Conservation (phyloP, 176 grass and related monocot genomes). For the Ensete glaucum region DNA sequence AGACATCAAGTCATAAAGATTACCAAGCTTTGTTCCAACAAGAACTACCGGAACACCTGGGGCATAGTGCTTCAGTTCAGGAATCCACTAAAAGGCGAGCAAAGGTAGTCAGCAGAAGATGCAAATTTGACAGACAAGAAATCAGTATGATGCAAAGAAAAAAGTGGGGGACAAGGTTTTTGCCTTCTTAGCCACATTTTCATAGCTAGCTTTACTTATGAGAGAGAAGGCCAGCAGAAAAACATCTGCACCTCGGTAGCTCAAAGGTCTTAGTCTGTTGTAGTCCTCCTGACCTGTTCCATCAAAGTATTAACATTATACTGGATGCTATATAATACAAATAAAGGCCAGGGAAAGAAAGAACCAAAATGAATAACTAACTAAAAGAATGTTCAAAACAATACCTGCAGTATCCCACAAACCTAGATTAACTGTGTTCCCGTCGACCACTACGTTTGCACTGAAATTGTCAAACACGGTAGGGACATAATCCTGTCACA, state of each 20-base stretch:
- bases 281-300: constrained; percentile 71
- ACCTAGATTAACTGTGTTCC: constrained; percentile 65
- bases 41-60: constrained; percentile 71
- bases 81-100: constrained; percentile 59
- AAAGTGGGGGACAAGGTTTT: constrained; percentile 5
- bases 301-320: not conserved
- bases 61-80: constrained; percentile 72
- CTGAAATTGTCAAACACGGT: constrained; percentile 78
- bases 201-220: constrained; percentile 73
- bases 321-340: not conserved
- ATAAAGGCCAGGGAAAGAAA: not conserved
- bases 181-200: constrained; percentile 80
- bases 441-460: constrained; percentile 67
- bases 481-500: constrained; percentile 54
- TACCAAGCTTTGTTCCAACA: constrained; percentile 76
- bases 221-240: constrained; percentile 75
- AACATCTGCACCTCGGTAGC: constrained; percentile 72
- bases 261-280: constrained; percentile 71
- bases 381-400: constrained; percentile 1
- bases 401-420: constrained; percentile 72
- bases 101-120: not conserved
- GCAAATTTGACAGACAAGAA: constrained; percentile 11
- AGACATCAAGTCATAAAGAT: constrained; percentile 5
- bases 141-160: not conserved
- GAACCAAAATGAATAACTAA: too few relatives aligned